Conservation (phyloP, 1,284 basidiomycete genomes). For the Papiliotrema laurentii region DNA sequence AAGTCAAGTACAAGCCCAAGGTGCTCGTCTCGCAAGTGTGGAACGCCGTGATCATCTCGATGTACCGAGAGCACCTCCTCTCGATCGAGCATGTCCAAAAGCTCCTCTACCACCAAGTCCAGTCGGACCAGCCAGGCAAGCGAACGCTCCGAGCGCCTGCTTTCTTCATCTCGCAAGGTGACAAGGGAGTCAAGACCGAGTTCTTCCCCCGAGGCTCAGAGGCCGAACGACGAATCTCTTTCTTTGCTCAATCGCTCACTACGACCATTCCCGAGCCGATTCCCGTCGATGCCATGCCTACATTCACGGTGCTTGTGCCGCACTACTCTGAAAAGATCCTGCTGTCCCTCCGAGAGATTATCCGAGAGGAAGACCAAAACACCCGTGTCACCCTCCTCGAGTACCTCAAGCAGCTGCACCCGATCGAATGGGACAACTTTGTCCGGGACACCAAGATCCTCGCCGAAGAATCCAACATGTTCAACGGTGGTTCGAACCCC, state of each 20-base stretch:
- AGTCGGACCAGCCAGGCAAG: conserved; percentile 72
- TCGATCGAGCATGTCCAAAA: conserved; percentile 95
- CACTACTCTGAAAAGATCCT: conserved; percentile 97
- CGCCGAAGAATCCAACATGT: conserved; percentile 89
- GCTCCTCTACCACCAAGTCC: conserved; percentile 89
- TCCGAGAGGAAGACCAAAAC: conserved; percentile 92
- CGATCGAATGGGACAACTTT: conserved; percentile 99
- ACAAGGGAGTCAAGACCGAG: conserved; percentile 75
- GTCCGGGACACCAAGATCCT: conserved; percentile 99
- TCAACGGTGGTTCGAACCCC: conserved; percentile 66
- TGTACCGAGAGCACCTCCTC: conserved; percentile 94
- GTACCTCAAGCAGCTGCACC: conserved; percentile 97
- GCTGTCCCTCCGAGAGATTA: conserved; percentile 88
- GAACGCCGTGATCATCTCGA: conserved; percentile 99
- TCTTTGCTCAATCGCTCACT: conserved; percentile 91
- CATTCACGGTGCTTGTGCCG: conserved; percentile 90
- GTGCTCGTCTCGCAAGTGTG: conserved; percentile 94
- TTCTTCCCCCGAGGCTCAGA: conserved; percentile 91
- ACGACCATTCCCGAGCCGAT: conserved; percentile 83
- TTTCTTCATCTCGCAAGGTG: conserved; percentile 89
- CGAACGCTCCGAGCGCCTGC: conserved; percentile 84
- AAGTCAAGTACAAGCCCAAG: conserved; percentile 96
- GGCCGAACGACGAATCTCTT: conserved; percentile 90
- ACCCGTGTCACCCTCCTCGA: conserved; percentile 91
- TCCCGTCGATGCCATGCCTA: conserved; percentile 93